A percentile compares a stretch with the other conserved stretches of the same genome.
Conservation (phyloP, 2,329 filamentous ascomycete genomes). For the Sporothrix phasma region DNA sequence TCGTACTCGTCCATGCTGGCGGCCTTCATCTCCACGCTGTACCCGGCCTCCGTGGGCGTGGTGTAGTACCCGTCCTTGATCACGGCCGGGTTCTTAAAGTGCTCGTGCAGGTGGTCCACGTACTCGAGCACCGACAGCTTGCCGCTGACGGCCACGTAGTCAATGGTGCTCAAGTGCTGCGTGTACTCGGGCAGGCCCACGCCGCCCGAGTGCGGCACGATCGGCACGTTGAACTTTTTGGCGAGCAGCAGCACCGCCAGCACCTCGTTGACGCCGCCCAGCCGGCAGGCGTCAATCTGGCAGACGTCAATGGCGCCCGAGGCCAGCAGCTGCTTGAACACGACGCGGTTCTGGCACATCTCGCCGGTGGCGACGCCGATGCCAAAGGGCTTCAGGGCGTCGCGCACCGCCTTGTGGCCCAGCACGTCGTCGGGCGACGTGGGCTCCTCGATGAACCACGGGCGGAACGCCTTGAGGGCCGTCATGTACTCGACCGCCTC, state of each 20-base stretch:
- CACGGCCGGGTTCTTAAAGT: conserved; percentile 72
- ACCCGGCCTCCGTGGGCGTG: conserved; percentile 72
- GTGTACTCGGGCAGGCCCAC: conserved; percentile 91
- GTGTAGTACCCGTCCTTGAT: conserved; percentile 82
- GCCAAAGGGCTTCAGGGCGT: conserved; percentile 62
- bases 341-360: conserved; percentile 90
- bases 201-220: conserved; percentile 82
- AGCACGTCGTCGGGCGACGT: conserved; percentile 84
- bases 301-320: conserved; percentile 75
- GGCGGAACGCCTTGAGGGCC: conserved; percentile 69
- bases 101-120: conserved; percentile 88
- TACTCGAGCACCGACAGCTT: conserved; percentile 80
- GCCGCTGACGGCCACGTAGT: conserved; percentile 79
- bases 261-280: conserved; percentile 86
- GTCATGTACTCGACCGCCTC: conserved; percentile 85
- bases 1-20: conserved; percentile 73
- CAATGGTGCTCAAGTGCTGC: conserved; percentile 83
- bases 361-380: conserved; percentile 87
- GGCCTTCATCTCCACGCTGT: conserved; percentile 88
- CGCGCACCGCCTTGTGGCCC: conserved; percentile 74
- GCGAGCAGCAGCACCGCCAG: conserved; percentile 83
- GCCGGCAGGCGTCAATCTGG: conserved; percentile 81
- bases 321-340: conserved; percentile 86
- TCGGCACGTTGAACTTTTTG: conserved; percentile 65
- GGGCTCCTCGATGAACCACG: conserved; percentile 92